These are phyloP conservation scores for Eutrema yunnanense DNA, from an alignment of 345 rosid genomes.

Conservation along the genomic window DNA sequence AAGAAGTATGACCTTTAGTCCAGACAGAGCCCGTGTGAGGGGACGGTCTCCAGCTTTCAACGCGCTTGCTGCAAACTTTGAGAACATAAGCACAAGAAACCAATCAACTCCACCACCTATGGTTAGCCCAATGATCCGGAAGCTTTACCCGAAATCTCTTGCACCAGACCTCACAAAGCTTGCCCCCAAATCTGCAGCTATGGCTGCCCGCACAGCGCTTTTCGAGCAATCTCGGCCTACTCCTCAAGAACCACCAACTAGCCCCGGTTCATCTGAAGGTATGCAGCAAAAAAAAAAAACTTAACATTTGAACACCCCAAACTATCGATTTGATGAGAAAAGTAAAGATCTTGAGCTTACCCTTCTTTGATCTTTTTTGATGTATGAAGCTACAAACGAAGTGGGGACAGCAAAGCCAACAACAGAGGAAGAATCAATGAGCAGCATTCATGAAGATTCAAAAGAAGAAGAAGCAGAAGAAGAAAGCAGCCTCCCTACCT, in stretches of 20 bases:
- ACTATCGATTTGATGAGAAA: neutral
- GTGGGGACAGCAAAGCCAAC: slow-evolving; percentile 35
- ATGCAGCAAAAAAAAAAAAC: neutral
- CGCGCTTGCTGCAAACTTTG: slow-evolving; percentile 93
- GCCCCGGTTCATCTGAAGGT: slow-evolving; percentile 79
- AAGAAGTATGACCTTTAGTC: slow-evolving; percentile 94
- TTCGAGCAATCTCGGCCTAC: slow-evolving; percentile 61
- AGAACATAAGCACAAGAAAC: slow-evolving; percentile 70
- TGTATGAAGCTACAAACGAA: slow-evolving; percentile 46
- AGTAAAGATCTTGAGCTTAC: neutral
- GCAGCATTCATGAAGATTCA: slow-evolving; percentile 69
- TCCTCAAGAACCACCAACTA: slow-evolving; percentile 50
- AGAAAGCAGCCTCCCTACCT: slow-evolving; percentile 67
- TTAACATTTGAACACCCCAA: neutral
- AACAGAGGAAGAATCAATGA: slow-evolving; percentile 51
- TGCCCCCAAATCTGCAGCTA: slow-evolving; percentile 60
- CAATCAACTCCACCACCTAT: slow-evolving; percentile 99
- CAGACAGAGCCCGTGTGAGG: slow-evolving; percentile 93
- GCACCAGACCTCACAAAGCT: slow-evolving; percentile 66
- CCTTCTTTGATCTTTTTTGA: slow-evolving; percentile 18
- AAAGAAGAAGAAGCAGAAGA: slow-evolving; percentile 88
- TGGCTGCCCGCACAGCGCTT: slow-evolving; percentile 58
- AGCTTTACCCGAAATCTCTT: slow-evolving; percentile 84
- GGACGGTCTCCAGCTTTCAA: slow-evolving; percentile 99
- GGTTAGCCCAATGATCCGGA: slow-evolving; percentile 55